Percentiles rank a stretch among this genome's conserved stretches.
Evolutionary conservation across 2,329 filamentous ascomycete species (phyloP).

Genomic region (Monosporascus sp.): DNA sequence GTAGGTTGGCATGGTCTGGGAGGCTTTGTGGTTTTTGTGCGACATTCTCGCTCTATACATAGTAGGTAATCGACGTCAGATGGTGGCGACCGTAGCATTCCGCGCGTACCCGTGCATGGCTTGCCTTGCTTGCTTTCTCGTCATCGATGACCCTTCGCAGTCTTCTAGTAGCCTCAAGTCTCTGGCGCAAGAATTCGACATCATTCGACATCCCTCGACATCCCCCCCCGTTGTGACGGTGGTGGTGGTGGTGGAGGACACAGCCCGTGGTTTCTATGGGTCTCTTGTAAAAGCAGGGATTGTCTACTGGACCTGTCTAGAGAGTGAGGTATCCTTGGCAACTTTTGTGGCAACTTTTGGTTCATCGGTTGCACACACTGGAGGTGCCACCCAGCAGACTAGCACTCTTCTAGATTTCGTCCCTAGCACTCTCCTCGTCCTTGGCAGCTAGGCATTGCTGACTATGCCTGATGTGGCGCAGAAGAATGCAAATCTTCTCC

Average conservation of each 20-base stretch:
- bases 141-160: neutral
- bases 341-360: neutral
- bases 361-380: neutral
- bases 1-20: no score
- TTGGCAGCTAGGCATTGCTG: neutral
- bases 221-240: no score
- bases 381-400: neutral
- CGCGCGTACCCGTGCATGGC: neutral
- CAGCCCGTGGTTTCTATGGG: neutral
- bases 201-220: no score
- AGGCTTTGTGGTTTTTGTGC: no score
- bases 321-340: neutral
- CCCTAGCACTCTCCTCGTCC: neutral
- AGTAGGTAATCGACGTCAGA: no score
- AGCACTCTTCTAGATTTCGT: neutral
- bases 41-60: no score
- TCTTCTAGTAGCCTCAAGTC: no score
- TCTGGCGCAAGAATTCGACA: no score
- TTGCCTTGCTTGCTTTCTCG: neutral
- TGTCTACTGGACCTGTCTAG: neutral
- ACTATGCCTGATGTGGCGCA: neutral
- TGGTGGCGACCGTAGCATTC: neutral
- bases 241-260: neutral
- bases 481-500: neutral
- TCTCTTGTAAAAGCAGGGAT: neutral